phyloP scores from a whole-genome alignment of 1,139 yeast genomes.

The Diutina neorugosa region DNA sequence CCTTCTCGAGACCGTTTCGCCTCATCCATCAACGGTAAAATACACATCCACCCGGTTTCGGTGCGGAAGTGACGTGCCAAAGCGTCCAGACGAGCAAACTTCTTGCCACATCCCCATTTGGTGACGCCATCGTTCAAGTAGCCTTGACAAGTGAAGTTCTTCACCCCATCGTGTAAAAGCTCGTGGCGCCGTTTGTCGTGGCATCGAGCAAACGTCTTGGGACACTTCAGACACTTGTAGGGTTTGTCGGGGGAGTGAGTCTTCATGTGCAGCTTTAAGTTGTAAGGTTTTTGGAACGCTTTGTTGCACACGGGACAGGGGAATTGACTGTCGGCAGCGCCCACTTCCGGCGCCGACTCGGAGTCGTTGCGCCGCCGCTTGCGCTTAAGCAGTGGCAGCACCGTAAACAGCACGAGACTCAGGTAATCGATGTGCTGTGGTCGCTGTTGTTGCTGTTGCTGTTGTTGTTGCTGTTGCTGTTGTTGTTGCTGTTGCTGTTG shows the following conservation, averaged over 20 bases:
- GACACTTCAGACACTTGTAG: slow-evolving; percentile 34
- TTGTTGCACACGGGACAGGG: slow-evolving; percentile 38
- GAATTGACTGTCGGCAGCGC: slow-evolving; percentile 6
- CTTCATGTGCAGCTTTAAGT: slow-evolving; percentile 42
- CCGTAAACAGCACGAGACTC: slow-evolving; percentile 25
- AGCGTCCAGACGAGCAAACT: slow-evolving; percentile 47
- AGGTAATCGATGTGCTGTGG: slow-evolving; percentile 21
- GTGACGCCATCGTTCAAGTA: slow-evolving; percentile 36
- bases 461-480: too few relatives aligned
- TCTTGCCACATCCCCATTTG: slow-evolving; percentile 49
- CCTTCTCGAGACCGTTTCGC: slow-evolving; percentile 13
- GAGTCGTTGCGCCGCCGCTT: slow-evolving; percentile 13
- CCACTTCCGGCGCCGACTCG: not conserved
- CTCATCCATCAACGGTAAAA: slow-evolving; percentile 43
- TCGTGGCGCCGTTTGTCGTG: slow-evolving; percentile 51
- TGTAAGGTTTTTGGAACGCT: slow-evolving; percentile 41
- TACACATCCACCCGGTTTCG: slow-evolving; percentile 47
- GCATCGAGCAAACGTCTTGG: slow-evolving; percentile 40
- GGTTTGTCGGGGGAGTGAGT: slow-evolving; percentile 49
- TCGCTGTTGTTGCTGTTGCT: not conserved
- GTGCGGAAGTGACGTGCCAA: slow-evolving; percentile 46
- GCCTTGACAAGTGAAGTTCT: slow-evolving; percentile 46
- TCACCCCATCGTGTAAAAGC: slow-evolving; percentile 39
- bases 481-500: not conserved
- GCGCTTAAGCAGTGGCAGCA: slow-evolving; percentile 24